Conservation (phyloP, 2,329 filamentous ascomycete species). For the Helminthosporium solani region DNA sequence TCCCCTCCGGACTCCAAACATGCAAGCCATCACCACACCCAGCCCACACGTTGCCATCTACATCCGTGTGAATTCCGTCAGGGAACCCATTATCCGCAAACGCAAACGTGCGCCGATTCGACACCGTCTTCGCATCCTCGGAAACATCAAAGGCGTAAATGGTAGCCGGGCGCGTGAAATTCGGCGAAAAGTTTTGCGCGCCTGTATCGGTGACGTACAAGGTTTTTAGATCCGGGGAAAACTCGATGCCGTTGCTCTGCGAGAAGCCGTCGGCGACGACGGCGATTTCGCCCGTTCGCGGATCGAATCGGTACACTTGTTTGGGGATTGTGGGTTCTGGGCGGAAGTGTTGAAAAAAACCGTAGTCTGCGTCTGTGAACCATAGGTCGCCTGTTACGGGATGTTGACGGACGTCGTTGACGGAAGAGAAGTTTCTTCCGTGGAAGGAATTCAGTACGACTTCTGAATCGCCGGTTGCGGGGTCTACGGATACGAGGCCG, state of each 20-base stretch:
- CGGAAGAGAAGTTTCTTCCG: conserved; percentile 48
- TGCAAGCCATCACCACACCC: conserved; percentile 58
- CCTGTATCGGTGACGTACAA: conserved; percentile 54
- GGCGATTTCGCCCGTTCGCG: conserved; percentile 42
- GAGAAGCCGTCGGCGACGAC: conserved; percentile 46
- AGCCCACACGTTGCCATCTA: conserved; percentile 57
- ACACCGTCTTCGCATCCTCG: conserved; percentile 38
- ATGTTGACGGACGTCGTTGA: conserved; percentile 48
- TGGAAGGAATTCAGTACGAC: conserved; percentile 50
- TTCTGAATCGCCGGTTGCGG: conserved; percentile 44
- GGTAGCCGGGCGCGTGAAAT: conserved; percentile 43
- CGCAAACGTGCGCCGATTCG: conserved; percentile 54
- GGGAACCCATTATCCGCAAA: conserved; percentile 56
- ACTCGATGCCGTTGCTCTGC: conserved; percentile 50
- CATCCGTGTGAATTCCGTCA: conserved; percentile 60
- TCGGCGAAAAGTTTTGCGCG: conserved; percentile 31
- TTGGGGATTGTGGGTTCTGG: conserved; percentile 34
- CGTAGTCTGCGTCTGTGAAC: conserved; percentile 51
- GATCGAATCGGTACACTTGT: conserved; percentile 47
- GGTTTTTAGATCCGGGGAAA: conserved; percentile 46
- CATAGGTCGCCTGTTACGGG: conserved; percentile 49
- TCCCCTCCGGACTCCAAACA: conserved; percentile 54
- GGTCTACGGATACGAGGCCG: conserved; percentile 48
- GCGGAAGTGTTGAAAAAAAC: conserved; percentile 34
- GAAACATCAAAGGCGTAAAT: conserved; percentile 48